These are phyloP conservation scores for Talaromyces marneffei DNA, from an alignment of 2,329 filamentous ascomycete species.

Conservation along the genomic window DNA sequence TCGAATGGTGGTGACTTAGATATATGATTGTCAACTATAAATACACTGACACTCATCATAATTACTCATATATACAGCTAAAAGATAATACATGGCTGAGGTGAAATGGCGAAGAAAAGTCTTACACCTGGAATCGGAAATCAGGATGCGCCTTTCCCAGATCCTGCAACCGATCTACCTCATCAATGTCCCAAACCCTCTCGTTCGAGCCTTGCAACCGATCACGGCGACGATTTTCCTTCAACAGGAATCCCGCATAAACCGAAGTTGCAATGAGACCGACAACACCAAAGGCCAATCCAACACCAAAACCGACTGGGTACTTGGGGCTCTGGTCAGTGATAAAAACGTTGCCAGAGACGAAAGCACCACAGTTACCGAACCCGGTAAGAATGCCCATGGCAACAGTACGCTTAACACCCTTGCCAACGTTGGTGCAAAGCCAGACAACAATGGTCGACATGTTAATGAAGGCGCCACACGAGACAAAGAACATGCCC, in stretches of 20 bases:
- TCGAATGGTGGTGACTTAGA: not conserved
- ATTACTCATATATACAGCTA: not conserved
- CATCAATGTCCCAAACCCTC: slow-evolving; percentile 5
- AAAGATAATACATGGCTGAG: not conserved
- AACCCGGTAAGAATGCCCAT: slow-evolving; percentile 40
- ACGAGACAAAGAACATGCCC: slow-evolving; percentile 24
- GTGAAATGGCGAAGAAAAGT: not conserved
- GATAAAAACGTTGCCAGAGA: slow-evolving; percentile 41
- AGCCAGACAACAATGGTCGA: slow-evolving; percentile 32
- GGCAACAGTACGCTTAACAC: slow-evolving; percentile 37
- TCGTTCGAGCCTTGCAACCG: not conserved
- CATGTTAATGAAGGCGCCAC: slow-evolving; percentile 26
- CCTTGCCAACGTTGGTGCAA: slow-evolving; percentile 39
- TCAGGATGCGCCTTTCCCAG: slow-evolving; percentile 16
- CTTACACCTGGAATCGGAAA: slow-evolving; percentile 17
- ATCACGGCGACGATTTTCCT: slow-evolving; percentile 15
- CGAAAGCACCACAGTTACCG: slow-evolving; percentile 43
- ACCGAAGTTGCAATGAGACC: slow-evolving; percentile 8
- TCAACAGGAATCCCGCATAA: slow-evolving; percentile 9
- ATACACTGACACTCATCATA: not conserved
- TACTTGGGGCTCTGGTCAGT: slow-evolving; percentile 29
- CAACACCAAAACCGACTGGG: slow-evolving; percentile 13
- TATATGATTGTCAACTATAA: not conserved
- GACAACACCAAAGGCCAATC: slow-evolving; percentile 19
- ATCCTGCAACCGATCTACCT: slow-evolving; percentile 14